Evolutionary conservation across 2,329 filamentous ascomycete species (phyloP).

Genomic region (Cryphonectria parasitica): DNA sequence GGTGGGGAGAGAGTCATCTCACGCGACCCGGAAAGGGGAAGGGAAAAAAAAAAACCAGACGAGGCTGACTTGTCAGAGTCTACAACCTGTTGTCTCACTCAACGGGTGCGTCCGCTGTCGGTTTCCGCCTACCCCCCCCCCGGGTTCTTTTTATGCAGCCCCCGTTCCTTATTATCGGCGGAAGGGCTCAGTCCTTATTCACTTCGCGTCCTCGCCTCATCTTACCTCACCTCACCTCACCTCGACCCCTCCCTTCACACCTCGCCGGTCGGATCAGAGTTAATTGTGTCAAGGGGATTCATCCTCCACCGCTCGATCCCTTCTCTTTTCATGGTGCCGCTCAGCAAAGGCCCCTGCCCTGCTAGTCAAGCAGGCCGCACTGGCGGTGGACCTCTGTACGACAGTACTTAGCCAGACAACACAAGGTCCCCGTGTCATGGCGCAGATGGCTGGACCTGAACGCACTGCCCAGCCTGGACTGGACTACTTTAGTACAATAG

Average conservation of each 20-base stretch:
- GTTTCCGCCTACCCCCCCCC: background rate
- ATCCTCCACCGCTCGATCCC: background rate
- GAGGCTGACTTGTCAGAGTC: background rate
- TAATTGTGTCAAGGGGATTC: background rate
- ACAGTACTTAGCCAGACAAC: background rate
- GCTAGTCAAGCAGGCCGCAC: background rate
- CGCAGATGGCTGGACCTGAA: background rate
- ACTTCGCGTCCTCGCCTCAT: background rate
- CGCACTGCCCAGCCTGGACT: background rate
- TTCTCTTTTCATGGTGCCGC: background rate
- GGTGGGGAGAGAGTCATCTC: background rate
- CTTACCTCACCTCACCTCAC: slow-evolving; percentile 1
- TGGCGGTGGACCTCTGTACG: background rate
- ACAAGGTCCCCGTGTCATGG: background rate
- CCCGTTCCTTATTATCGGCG: background rate
- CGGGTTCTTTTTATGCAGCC: background rate
- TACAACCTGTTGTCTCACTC: background rate
- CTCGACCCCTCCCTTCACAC: background rate
- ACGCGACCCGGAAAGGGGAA: background rate
- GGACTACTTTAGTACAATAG: background rate
- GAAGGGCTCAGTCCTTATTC: background rate
- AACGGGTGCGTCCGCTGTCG: background rate
- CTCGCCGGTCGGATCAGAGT: background rate
- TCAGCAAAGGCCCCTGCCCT: background rate
- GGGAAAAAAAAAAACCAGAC: background rate